Base-by-base conservation (phyloP, 495 filamentous ascomycete genomes). In the Neurospora discreta region DNA sequence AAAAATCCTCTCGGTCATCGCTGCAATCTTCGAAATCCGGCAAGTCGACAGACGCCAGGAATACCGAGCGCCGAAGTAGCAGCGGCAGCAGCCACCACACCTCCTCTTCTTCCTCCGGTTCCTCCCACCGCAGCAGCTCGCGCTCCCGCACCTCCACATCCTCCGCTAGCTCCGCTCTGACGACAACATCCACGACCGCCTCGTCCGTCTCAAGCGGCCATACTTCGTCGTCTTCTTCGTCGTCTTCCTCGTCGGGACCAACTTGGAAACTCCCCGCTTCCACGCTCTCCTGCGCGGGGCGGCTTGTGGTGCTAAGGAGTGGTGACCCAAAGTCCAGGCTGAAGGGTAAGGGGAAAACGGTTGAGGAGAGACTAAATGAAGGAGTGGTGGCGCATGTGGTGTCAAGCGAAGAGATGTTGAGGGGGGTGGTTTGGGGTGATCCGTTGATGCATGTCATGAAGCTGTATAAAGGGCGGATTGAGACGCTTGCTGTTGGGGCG, bases 401-500 rank as follows among this genome's bases (percentile, higher is more conserved):
- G 3, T 1, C 26, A 13, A 87, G 83, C n/a, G 89, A 94, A 78
- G 85, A 88, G 65, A 79, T 89, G 73, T 80, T 95, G 30, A 80
- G 89, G 38, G 83, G 82, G 3, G 86, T 91, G 11, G 82, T 95
- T 0, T 95, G 92, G 85, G 92, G 92, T 0, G 92, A 95, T 78
- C 91, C 91, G 0, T 80, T 93, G 16, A 90, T 88, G 81, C 92
- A 95, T 79, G 85, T 87, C 77, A 95, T 95, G 92, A 86, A 82
- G 78, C 73, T 94, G 46, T 95, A 95, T 80, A 83, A 86, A 33
- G 84, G 83, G 23, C 80, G 92, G 70, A 87, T 95, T 42, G 89
- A 93, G 74, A 79, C 83, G 13, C 77, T 95, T 72, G 90, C 90
- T 33, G 88, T 87, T 5, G 87, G 84, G 58, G 91, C 90, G 9